Evolutionary conservation across 2,329 filamentous ascomycete genomes (phyloP), one percentile per base, ranked within the genome.

Genomic region (Diaporthe ampelina): DNA sequence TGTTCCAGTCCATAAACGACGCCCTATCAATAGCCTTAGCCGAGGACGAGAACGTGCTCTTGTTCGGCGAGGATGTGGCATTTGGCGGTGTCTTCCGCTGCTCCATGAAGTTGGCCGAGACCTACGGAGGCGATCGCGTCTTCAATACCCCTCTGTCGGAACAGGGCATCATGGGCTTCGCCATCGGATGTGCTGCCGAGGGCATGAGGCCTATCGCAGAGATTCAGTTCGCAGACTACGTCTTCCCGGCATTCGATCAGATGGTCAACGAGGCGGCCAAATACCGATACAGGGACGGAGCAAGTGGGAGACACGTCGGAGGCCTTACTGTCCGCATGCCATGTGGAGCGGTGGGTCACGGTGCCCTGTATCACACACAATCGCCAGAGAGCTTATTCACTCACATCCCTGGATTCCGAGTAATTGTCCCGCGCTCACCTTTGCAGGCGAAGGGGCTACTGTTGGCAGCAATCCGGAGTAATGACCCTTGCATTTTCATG

Each of bases 31-130:
- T 93, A 74, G 94, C 96, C 32, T 88, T 99, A 37, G 91, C 93
- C 21, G 91, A 93, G 48, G 95, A 98, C 79, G 94, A 97, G 77
- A 92, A 93, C 24, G 95, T 98, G 29, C 86, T 98, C 73, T 89
- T 99, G 13, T 99, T 99, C 80, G 97, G 97, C 56, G 97, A 99
- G 84, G 97, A 99, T 81, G 95, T 99, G 10, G 94, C 97, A 19
- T 99, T 99, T 74, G 92, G 92, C 26, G 92, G 92, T 71, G 92
- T 94, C 29, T 94, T 94, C 80, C 86, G 92, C 45, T 93, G 91
- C 81, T 91, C 90, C 56, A 91, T 92, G 86, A 90, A 92, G 74
- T 84, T 94, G 10, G 88, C 91, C 24, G 88, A 88, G 48, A 91
- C 93, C 77, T 93, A 93, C 80, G 92, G 92, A n/a, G 87, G 89